Conservation (phyloP, 2,329 filamentous ascomycete genomes). For the Gaeumannomyces sp. region DNA sequence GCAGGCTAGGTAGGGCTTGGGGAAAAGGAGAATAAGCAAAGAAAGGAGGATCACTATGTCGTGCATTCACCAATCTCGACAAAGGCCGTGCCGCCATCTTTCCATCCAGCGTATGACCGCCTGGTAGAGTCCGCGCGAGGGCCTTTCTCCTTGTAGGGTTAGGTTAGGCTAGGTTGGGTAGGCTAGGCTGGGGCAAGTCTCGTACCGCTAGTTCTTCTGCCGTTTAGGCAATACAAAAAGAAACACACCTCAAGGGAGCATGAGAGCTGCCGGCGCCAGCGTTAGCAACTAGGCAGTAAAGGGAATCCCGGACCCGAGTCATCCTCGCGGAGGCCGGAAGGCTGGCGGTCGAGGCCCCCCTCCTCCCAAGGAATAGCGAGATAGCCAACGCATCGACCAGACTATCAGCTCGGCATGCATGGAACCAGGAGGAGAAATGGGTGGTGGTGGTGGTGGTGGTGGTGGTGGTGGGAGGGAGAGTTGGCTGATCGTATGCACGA, state of each 20-base stretch:
- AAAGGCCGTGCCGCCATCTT: too few relatives aligned
- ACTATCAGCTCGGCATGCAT: constrained; percentile 2
- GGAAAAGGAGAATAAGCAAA: too few relatives aligned
- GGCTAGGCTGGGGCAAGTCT: too few relatives aligned
- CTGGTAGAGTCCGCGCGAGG: too few relatives aligned
- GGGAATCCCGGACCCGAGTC: not conserved
- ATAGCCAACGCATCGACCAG: not conserved
- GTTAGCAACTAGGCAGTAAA: not conserved
- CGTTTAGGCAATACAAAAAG: not conserved
- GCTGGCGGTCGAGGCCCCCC: not conserved
- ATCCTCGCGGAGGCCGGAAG: not conserved
- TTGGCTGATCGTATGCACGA: not conserved
- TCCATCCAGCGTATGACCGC: too few relatives aligned
- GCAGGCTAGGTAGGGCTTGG: not conserved
- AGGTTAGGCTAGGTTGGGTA: too few relatives aligned
- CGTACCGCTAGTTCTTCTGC: not conserved
- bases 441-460: not conserved
- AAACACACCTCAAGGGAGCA: not conserved
- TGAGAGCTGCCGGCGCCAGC: too few relatives aligned
- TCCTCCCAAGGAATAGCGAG: not conserved
- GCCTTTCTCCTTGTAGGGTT: too few relatives aligned
- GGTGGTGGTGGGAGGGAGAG: too few relatives aligned
- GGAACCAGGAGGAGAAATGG: too few relatives aligned
- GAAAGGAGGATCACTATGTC: too few relatives aligned
- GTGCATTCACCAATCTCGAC: too few relatives aligned